Percentiles rank a stretch among this genome's conserved stretches.
Evolutionary conservation across 2,329 filamentous ascomycete species (phyloP).

Genomic region (Diaporthe sp.): DNA sequence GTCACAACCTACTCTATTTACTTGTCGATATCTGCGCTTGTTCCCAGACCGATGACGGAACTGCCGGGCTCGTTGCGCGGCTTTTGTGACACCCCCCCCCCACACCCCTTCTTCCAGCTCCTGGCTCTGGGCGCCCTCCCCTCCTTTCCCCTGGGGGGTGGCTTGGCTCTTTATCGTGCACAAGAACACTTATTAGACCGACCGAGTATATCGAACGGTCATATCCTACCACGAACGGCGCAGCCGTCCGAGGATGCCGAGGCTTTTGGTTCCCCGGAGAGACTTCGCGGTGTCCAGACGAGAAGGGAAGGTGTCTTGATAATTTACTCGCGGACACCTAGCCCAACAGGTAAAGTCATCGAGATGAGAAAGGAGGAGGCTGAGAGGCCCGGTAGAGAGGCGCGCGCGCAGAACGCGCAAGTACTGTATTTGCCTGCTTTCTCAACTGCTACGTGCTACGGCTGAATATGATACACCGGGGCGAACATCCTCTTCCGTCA

Average conservation of each 20-base stretch:
- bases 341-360: slow-evolving; percentile 5
- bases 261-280: background rate
- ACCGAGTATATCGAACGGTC: slow-evolving; percentile 11
- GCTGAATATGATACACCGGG: slow-evolving; percentile 10
- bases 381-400: background rate
- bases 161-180: slow-evolving; percentile 1
- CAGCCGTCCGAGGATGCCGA: slow-evolving; percentile 16
- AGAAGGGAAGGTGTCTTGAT: slow-evolving; percentile 23
- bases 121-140: slow-evolving; percentile 7
- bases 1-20: slow-evolving; percentile 17
- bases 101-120: background rate
- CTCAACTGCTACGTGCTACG: slow-evolving; percentile 6
- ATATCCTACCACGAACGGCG: background rate
- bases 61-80: slow-evolving; percentile 10
- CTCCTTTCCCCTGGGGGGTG: slow-evolving; percentile 22
- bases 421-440: background rate
- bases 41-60: slow-evolving; percentile 19
- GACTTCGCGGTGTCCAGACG: background rate
- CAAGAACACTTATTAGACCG: background rate
- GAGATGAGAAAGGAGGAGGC: slow-evolving; percentile 24
- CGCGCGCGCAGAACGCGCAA: slow-evolving; percentile 8
- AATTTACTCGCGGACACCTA: slow-evolving; percentile 20
- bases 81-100: background rate
- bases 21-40: slow-evolving; percentile 10
- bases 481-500: slow-evolving; percentile 14